Percentiles rank a stretch among this genome's conserved stretches.
phyloP scores from a whole-genome alignment of 108 stramenopile species.

The Cyclotella sp. region DNA sequence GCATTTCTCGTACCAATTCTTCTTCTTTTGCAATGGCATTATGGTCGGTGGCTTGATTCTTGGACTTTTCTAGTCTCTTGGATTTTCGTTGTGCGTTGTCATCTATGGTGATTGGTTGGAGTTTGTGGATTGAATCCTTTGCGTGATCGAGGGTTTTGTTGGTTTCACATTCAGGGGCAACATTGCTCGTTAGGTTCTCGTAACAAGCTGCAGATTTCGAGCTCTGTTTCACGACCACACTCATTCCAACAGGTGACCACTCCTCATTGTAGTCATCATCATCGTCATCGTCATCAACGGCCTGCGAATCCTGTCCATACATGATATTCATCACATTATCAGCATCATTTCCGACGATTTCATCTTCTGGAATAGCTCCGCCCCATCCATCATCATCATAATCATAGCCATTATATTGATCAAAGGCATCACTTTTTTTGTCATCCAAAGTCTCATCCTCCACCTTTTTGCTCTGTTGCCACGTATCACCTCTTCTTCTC shows the following conservation, averaged over 20 bases:
- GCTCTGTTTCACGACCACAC: slow-evolving; percentile 21
- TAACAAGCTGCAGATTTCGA: neutral
- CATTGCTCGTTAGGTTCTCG: neutral
- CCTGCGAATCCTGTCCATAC: too few relatives aligned
- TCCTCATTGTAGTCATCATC: slow-evolving; percentile 32
- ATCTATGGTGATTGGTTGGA: slow-evolving; percentile 28
- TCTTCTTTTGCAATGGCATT: slow-evolving; percentile 19
- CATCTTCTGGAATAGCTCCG: slow-evolving; percentile 35
- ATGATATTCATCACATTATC: too few relatives aligned
- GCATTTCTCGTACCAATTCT: slow-evolving; percentile 27
- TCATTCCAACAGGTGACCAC: slow-evolving; percentile 41
- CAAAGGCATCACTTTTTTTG: slow-evolving; percentile 1
- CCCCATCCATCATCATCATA: slow-evolving; percentile 42
- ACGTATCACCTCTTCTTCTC: slow-evolving; percentile 27
- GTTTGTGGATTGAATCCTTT: slow-evolving; percentile 12
- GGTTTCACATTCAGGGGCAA: neutral
- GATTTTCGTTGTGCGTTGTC: slow-evolving; percentile 32
- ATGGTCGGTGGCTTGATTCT: neutral
- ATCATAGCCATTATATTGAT: slow-evolving; percentile 24
- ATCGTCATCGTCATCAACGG: slow-evolving; percentile 10
- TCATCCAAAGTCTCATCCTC: neutral
- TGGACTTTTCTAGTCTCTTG: neutral
- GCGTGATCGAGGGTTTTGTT: neutral
- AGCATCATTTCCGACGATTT: slow-evolving; percentile 33
- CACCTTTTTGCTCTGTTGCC: slow-evolving; percentile 5